Evolutionary conservation across 768 basidiomycete genomes (phyloP), one percentile per base, ranked within the genome.

Genomic region (Termitomyces sp.): DNA sequence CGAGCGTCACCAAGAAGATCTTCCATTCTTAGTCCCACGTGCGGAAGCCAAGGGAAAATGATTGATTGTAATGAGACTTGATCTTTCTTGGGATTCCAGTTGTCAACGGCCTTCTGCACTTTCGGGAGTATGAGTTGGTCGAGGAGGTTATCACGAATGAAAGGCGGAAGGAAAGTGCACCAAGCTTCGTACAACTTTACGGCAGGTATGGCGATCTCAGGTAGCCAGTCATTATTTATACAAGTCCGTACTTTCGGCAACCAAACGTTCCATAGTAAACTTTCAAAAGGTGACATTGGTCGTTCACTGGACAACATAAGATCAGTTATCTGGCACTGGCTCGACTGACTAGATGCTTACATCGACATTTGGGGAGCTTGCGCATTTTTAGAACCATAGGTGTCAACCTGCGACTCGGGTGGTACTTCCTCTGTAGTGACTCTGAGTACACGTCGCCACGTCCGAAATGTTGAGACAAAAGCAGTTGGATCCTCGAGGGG

Each of bases 81-180:
- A 58, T 77, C 81, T 30, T 74, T 79, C 67, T 81, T 85, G 6
- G 84, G 75, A 67, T 79, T 87, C 97, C 97, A 99, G 53, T 91
- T 87, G 4, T 85, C 81, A 36, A 98, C 82, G 3, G 93, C 85
- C 62, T 87, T 86, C 51, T 88, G 83, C 3, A 99, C 83, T 73
- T 98, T 99, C 1, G 97, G 97, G 23, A 99, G 77, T 48, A 99
- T 83, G 26, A 99, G 85, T 71, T 99, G 97, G 69, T 98, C 95
- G 62, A 99, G 84, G 60, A 99, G 80, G 69, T 98, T 99, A 74
- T 98, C 95, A 55, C 85, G 84, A 60, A 99, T 87, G 74, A 98
- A 99, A 0, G 82, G 82, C 0, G 97, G 97, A 1, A 98, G 79
- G 63, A 96, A 85, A 1, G 84, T 81, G 0, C 87, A 82, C 97